Evolutionary conservation across 441 rosid species (phyloP).

Genomic region (Erysimum pusillum): DNA sequence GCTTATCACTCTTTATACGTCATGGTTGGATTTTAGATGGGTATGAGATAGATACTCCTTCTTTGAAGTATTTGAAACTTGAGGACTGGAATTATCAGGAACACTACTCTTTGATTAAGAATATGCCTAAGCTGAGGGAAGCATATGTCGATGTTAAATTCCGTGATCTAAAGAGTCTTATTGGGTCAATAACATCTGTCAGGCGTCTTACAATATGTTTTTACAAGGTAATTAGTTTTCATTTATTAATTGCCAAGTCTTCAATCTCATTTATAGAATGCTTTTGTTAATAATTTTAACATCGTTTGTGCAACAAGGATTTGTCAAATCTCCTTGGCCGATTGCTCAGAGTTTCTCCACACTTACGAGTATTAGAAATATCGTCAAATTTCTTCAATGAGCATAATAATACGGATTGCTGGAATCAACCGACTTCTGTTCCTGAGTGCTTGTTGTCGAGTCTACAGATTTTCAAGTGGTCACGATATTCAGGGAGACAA

Average conservation of each 20-base stretch:
- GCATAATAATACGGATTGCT: too few relatives aligned
- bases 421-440: background rate
- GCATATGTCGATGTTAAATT: background rate
- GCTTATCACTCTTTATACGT: background rate
- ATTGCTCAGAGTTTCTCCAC: background rate
- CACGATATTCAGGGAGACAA: background rate
- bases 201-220: background rate
- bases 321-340: background rate
- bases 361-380: background rate
- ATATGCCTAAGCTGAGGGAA: constrained; percentile 8
- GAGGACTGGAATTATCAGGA: background rate
- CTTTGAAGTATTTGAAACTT: background rate
- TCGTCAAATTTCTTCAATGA: background rate
- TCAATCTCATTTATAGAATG: background rate
- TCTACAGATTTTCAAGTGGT: background rate
- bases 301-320: background rate
- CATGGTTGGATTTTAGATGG: accelerated
- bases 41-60: constrained; percentile 24
- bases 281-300: background rate
- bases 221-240: background rate
- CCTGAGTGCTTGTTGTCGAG: background rate
- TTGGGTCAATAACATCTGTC: constrained; percentile 10
- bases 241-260: background rate
- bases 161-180: background rate
- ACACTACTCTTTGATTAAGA: background rate